phyloP scores from a whole-genome alignment of 2,329 filamentous ascomycete genomes.

The Diaporthe ampelina region DNA sequence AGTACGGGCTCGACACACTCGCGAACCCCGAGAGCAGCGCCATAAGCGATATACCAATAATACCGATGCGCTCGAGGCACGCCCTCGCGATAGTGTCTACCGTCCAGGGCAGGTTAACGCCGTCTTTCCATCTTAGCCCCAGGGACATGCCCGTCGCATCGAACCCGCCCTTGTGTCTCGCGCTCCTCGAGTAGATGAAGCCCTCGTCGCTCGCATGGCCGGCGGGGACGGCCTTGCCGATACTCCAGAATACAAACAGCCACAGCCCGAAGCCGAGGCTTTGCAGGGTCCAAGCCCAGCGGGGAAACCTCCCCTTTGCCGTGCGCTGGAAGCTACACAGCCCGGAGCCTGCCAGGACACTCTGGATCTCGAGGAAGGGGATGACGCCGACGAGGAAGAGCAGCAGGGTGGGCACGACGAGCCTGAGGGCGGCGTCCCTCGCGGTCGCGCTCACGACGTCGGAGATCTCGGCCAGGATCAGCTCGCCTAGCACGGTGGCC shows the following conservation, averaged over 20 bases:
- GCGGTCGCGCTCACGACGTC: slow-evolving; percentile 79
- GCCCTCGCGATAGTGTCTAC: slow-evolving; percentile 61
- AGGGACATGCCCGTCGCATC: slow-evolving; percentile 51
- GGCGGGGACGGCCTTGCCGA: slow-evolving; percentile 74
- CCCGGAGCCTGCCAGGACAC: slow-evolving; percentile 69
- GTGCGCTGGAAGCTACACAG: slow-evolving; percentile 73
- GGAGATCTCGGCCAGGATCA: slow-evolving; percentile 88
- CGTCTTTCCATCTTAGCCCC: slow-evolving; percentile 43
- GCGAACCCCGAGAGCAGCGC: slow-evolving; percentile 90
- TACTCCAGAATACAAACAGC: slow-evolving; percentile 82
- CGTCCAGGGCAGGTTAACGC: slow-evolving; percentile 34
- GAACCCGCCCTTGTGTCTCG: slow-evolving; percentile 46
- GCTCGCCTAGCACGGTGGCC: slow-evolving; percentile 81
- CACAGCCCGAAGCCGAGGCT: slow-evolving; percentile 73
- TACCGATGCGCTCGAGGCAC: slow-evolving; percentile 79
- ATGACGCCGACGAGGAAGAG: slow-evolving; percentile 81
- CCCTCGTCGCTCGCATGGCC: slow-evolving; percentile 42
- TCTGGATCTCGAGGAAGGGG: slow-evolving; percentile 84
- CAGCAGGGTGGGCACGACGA: slow-evolving; percentile 79
- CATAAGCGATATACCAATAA: slow-evolving; percentile 90
- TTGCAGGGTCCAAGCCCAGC: slow-evolving; percentile 76
- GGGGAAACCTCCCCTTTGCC: slow-evolving; percentile 68
- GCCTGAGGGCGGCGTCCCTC: slow-evolving; percentile 75
- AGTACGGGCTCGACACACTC: slow-evolving; percentile 89
- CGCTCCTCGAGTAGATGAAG: slow-evolving; percentile 45